phyloP scores from a whole-genome alignment of 345 rosid genomes.

The Microcos paniculata region DNA sequence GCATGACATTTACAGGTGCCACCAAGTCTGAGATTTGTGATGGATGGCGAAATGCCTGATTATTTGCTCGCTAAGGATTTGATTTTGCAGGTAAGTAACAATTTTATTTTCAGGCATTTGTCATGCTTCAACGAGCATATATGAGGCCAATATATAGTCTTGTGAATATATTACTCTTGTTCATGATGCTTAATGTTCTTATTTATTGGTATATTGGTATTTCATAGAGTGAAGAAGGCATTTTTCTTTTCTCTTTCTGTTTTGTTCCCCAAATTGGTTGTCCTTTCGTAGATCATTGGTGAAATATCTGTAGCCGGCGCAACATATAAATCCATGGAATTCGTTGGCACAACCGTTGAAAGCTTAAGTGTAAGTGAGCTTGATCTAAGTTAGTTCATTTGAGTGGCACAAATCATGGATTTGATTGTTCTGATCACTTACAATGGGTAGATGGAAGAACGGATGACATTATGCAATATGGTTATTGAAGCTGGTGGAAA shows the following conservation, averaged over 20 bases:
- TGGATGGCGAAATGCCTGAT: conserved; percentile 97
- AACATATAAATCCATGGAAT: conserved; percentile 95
- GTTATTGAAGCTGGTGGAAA: conserved; percentile 98
- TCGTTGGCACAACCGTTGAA: conserved; percentile 83
- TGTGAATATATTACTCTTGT: background rate
- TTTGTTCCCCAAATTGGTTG: background rate
- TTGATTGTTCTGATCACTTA: background rate
- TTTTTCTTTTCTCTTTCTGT: background rate
- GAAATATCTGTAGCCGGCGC: conserved; percentile 98
- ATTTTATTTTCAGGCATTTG: background rate
- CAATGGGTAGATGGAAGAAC: conserved; percentile 84
- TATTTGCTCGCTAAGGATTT: conserved; percentile 93
- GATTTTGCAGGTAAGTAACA: conserved; percentile 79
- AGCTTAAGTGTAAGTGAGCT: conserved; percentile 63
- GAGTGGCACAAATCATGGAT: background rate
- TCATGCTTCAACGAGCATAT: background rate
- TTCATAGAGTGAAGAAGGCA: background rate
- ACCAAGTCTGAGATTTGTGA: conserved; percentile 80
- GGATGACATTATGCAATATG: conserved; percentile 98
- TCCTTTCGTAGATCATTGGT: conserved; percentile 71
- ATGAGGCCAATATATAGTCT: background rate
- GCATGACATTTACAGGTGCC: conserved; percentile 62
- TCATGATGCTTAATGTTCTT: background rate
- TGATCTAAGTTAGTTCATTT: background rate
- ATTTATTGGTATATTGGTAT: background rate